Base-by-base conservation (phyloP, 176 grass and related monocot genomes). In the Musa troglodytarum region DNA sequence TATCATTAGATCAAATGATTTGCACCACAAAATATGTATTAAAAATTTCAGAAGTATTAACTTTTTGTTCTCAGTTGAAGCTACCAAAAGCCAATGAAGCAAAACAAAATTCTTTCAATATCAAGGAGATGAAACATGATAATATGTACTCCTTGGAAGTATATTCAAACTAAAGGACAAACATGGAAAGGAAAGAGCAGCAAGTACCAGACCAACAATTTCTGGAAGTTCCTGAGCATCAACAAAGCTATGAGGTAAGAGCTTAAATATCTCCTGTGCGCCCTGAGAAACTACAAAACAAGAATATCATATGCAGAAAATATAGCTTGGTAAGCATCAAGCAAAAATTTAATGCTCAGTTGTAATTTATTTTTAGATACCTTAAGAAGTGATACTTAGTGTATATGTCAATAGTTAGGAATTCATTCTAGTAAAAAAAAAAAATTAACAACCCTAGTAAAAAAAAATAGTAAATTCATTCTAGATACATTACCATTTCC, bases 261-360 rank as follows among this genome's bases (percentile, higher is more conserved):
- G 76, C 80, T 98, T 98, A 81, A 98, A 98, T 89, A 98, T 98
- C 84, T 93, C 95, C 67, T 98, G 90, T 53, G 88, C 90, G 4
- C 95, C 95, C 79, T 98, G 88, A 82, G 95, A 98, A 79, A 98
- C 95, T 98, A 83, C 63, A 51, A 26, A 1, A 52, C 53, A 68
- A 70, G 50, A 77, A 92, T 49, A 68, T 89, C 80, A 82, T 74
- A 84, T 11, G 63, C 19, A 28, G 25, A 50, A 63, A 84, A 76
- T 6, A 43, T 43, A 63, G 34, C 34, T 43, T 43, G 6, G 34
- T 43, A 43, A 43, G 34, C 4, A 43, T 43, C 34, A 43, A 43
- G 34, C 4, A 43, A 43, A 43, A 43, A 43, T 43, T 43, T 43
- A 43, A 43, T 43, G 34, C 34, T 43, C 34, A 43, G 34, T 43